A percentile compares a stretch with the other conserved stretches of the same genome.
Conservation (phyloP, 2,329 filamentous ascomycete genomes). For the Trichoderma afroharzianum region DNA sequence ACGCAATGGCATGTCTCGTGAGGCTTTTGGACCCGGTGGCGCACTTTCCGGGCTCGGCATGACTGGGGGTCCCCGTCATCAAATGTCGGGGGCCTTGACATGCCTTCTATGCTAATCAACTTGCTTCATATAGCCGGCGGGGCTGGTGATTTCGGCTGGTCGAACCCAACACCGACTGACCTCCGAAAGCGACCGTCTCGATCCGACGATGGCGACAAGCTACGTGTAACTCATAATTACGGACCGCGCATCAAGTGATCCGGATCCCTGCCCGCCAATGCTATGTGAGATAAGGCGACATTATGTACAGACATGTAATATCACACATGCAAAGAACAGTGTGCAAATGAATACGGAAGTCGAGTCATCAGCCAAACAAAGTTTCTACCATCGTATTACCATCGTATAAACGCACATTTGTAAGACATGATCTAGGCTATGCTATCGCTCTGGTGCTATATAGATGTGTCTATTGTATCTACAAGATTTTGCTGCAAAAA, state of each 20-base stretch:
- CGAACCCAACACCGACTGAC: conserved; percentile 7
- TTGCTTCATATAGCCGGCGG: neutral
- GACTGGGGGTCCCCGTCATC: neutral
- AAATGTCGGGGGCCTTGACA: neutral
- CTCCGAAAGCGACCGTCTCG: neutral
- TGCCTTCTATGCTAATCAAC: neutral
- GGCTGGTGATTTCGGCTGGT: conserved; percentile 7
- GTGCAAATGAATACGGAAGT: neutral
- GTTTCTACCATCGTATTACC: neutral
- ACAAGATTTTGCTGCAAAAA: neutral
- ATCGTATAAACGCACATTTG: neutral
- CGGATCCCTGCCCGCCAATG: neutral
- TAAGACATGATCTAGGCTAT: neutral
- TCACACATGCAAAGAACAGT: neutral
- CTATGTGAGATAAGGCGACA: neutral
- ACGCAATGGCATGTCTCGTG: neutral
- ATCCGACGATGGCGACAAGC: neutral
- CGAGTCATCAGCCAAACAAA: neutral
- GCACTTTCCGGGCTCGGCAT: neutral
- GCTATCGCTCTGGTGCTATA: neutral
- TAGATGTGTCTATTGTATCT: neutral
- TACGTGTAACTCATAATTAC: neutral
- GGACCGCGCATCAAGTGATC: neutral
- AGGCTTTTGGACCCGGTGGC: neutral
- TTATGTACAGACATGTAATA: neutral